A percentile compares a stretch with the other conserved stretches of the same genome.
These are phyloP conservation scores for Stemphylium vesicarium DNA, from an alignment of 2,329 filamentous ascomycete species.

Conservation along the genomic window DNA sequence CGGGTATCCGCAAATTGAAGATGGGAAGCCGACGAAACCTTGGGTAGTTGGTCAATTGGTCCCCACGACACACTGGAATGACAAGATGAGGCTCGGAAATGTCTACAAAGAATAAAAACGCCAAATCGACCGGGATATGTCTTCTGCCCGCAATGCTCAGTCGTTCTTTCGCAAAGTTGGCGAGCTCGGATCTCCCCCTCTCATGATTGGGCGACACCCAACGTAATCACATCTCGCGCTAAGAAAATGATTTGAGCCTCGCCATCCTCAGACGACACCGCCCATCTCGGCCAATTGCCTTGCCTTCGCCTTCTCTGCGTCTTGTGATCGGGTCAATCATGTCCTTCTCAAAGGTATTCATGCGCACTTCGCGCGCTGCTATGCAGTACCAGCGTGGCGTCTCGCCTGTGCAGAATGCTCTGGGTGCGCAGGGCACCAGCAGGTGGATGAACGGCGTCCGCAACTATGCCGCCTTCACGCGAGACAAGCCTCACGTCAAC, in stretches of 20 bases:
- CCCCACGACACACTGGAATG: background rate
- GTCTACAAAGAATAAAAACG: background rate
- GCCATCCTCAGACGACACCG: conserved; percentile 19
- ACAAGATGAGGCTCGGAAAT: background rate
- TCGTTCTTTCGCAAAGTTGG: conserved; percentile 7
- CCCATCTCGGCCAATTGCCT: conserved; percentile 36
- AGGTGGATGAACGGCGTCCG: conserved; percentile 70
- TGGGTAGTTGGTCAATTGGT: background rate
- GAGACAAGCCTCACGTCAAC: conserved; percentile 97
- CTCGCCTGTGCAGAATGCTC: conserved; percentile 77
- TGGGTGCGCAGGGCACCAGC: conserved; percentile 67
- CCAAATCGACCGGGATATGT: conserved; percentile 17
- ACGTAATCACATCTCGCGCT: conserved; percentile 33
- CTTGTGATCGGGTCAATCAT: conserved; percentile 56
- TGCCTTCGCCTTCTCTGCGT: conserved; percentile 14
- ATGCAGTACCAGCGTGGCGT: conserved; percentile 69
- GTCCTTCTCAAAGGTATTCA: conserved; percentile 82
- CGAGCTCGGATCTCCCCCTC: conserved; percentile 27
- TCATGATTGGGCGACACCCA: conserved; percentile 23
- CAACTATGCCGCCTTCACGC: conserved; percentile 74
- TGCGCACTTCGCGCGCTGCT: conserved; percentile 80
- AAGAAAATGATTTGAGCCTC: conserved; percentile 40
- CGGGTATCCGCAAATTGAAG: conserved; percentile 42
- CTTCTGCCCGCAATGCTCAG: conserved; percentile 19
- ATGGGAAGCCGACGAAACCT: background rate